phyloP scores from a whole-genome alignment of 2,329 filamentous ascomycete species.

The Claviceps monticola region DNA sequence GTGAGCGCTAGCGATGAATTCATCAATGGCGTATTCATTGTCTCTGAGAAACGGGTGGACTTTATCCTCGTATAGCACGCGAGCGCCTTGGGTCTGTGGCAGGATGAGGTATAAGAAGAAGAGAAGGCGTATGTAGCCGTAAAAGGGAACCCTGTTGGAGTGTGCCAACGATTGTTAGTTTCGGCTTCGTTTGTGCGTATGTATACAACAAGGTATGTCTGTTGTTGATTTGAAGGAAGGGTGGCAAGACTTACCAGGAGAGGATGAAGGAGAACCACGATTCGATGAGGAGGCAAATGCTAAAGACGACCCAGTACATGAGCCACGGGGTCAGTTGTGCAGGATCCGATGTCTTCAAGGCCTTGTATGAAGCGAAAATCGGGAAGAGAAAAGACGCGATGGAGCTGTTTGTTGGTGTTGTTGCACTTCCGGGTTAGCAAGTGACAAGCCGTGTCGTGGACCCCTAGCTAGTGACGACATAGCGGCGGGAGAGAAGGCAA shows the following conservation, averaged over 20 bases:
- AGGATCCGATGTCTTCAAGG: constrained; percentile 81
- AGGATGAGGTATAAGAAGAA: constrained; percentile 90
- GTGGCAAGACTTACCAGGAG: constrained; percentile 42
- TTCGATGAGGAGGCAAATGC: constrained; percentile 67
- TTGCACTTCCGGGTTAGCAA: background rate
- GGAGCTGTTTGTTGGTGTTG: constrained; percentile 42
- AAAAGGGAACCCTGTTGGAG: constrained; percentile 64
- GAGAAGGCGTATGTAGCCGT: constrained; percentile 75
- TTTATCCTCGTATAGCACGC: constrained; percentile 69
- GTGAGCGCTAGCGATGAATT: constrained; percentile 72
- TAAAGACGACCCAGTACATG: constrained; percentile 96
- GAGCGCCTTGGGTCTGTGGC: constrained; percentile 92
- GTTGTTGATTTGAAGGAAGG: background rate
- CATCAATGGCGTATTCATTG: constrained; percentile 81
- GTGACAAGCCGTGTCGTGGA: background rate
- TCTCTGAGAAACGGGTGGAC: constrained; percentile 78
- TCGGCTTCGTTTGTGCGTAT: background rate
- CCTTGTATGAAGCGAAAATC: constrained; percentile 95
- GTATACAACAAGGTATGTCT: background rate
- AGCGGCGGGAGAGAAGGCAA: constrained; percentile 6
- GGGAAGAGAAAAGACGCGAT: constrained; percentile 85
- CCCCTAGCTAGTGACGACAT: constrained; percentile 9
- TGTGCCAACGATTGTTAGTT: background rate
- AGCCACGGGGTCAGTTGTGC: constrained; percentile 90
- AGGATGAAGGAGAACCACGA: constrained; percentile 81